Conservation (phyloP, 495 filamentous ascomycete genomes). For the Saxophila tyrrhenica region DNA sequence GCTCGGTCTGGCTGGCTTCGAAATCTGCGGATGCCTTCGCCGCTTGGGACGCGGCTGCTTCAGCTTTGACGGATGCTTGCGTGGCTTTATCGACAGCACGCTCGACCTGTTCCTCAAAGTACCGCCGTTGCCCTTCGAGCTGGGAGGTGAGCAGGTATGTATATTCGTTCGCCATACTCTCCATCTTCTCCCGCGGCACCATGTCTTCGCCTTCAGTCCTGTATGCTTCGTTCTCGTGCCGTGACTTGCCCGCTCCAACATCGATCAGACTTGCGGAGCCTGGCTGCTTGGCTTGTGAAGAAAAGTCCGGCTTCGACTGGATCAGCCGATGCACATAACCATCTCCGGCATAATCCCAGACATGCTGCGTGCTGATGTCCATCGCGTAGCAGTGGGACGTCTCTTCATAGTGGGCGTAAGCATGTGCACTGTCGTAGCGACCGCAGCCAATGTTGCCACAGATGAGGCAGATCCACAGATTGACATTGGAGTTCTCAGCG, state of each 20-base stretch:
- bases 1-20: slow-evolving; percentile 41
- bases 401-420: slow-evolving; percentile 85
- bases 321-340: slow-evolving; percentile 93
- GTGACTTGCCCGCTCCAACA: slow-evolving; percentile 27
- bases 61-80: slow-evolving; percentile 54
- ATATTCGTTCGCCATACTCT: slow-evolving; percentile 86
- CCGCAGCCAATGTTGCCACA: slow-evolving; percentile 91
- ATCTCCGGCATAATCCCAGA: slow-evolving; percentile 95
- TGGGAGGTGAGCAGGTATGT: slow-evolving; percentile 85
- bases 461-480: slow-evolving; percentile 83
- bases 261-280: slow-evolving; percentile 31
- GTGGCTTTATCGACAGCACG: slow-evolving; percentile 86
- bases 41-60: slow-evolving; percentile 47
- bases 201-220: slow-evolving; percentile 46
- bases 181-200: slow-evolving; percentile 81
- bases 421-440: slow-evolving; percentile 85
- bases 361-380: slow-evolving; percentile 82
- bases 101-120: slow-evolving; percentile 88
- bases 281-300: slow-evolving; percentile 9
- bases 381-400: slow-evolving; percentile 83
- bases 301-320: slow-evolving; percentile 56
- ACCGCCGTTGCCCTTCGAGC: slow-evolving; percentile 80
- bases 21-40: slow-evolving; percentile 41
- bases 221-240: slow-evolving; percentile 26
- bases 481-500: slow-evolving; percentile 64